Conservation (phyloP, 2,329 filamentous ascomycete genomes). For the Botryotinia convoluta region DNA sequence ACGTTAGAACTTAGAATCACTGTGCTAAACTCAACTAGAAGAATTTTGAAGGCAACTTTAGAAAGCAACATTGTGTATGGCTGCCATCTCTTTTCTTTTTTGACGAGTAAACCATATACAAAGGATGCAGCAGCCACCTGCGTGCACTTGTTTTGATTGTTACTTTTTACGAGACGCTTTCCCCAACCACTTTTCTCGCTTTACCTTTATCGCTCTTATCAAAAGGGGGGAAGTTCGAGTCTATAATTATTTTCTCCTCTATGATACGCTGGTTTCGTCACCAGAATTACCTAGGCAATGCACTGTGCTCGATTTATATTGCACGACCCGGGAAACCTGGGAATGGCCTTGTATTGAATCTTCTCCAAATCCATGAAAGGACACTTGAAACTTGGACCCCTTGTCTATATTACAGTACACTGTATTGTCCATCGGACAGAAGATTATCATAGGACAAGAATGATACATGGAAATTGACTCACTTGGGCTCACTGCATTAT, state of each 20-base stretch:
- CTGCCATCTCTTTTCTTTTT: background rate
- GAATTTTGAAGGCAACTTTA: background rate
- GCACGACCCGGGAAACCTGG: constrained; percentile 6
- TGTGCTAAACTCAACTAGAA: background rate
- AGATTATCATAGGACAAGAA: constrained; percentile 4
- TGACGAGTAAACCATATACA: background rate
- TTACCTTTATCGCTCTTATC: constrained; percentile 7
- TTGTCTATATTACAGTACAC: background rate
- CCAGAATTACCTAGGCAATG: background rate
- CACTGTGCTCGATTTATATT: background rate
- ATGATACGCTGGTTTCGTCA: constrained; percentile 11
- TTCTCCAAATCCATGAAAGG: background rate
- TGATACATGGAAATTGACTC: background rate
- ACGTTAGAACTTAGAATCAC: background rate
- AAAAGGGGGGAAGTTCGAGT: constrained; percentile 6
- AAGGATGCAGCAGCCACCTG: background rate
- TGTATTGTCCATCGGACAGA: background rate
- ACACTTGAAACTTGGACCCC: background rate
- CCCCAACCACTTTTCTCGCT: background rate
- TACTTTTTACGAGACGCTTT: background rate
- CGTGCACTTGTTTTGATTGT: background rate
- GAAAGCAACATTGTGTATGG: background rate
- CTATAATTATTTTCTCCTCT: background rate
- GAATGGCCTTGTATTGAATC: constrained; percentile 14
- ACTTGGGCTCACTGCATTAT: background rate